phyloP scores from a whole-genome alignment of 169 alveolate genomes.

The Hepatocystis sp. region DNA sequence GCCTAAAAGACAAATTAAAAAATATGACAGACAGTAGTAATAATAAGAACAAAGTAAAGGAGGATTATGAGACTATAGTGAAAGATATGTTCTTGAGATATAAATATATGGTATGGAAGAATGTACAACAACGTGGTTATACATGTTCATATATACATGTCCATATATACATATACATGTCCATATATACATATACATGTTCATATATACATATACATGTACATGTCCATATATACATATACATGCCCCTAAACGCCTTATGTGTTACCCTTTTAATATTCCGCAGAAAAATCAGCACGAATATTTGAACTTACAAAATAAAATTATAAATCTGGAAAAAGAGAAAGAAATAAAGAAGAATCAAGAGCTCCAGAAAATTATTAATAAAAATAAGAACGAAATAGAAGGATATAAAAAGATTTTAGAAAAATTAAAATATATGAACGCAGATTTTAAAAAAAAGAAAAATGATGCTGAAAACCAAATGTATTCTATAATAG shows the following conservation, averaged over 20 bases:
- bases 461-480: constrained; percentile 49
- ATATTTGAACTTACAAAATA: constrained; percentile 9
- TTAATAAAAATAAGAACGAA: constrained; percentile 48
- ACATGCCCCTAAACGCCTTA: too few species aligned
- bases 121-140: not conserved
- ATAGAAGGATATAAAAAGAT: constrained; percentile 53
- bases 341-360: constrained; percentile 32
- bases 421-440: constrained; percentile 39
- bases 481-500: constrained; percentile 19
- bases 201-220: too few species aligned
- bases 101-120: constrained; percentile 33
- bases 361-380: constrained; percentile 15
- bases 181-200: too few species aligned
- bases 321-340: constrained; percentile 31
- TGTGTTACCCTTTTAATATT: too few species aligned
- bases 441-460: constrained; percentile 24
- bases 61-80: constrained; percentile 4
- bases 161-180: too few species aligned
- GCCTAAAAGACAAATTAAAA: constrained; percentile 16
- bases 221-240: too few species aligned
- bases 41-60: constrained; percentile 5
- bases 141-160: too few species aligned
- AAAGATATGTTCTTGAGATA: constrained; percentile 34
- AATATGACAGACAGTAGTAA: not conserved
- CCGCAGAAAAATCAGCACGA: constrained; percentile 26